Percentiles rank a stretch among this genome's conserved stretches.
phyloP scores from a whole-genome alignment of 305 asterid species.

The Stenogyne calaminthoides region DNA sequence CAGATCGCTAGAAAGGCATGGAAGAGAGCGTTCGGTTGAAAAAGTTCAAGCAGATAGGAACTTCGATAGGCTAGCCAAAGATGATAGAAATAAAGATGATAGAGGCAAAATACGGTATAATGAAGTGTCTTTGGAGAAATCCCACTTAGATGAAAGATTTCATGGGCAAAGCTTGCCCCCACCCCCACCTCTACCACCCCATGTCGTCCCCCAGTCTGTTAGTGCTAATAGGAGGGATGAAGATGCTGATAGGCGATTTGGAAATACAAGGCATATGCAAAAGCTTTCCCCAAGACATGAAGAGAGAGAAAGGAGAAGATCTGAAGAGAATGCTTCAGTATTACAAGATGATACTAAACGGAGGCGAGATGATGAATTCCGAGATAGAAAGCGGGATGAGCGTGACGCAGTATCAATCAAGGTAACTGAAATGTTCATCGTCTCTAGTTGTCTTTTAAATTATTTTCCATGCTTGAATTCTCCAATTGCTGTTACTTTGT shows the following conservation, averaged over 20 bases:
- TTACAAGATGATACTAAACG: slow-evolving; percentile 87
- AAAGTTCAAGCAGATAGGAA: slow-evolving; percentile 77
- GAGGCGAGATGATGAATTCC: slow-evolving; percentile 89
- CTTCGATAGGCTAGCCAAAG: slow-evolving; percentile 75
- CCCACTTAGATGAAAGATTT: slow-evolving; percentile 71
- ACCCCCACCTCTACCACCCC: slow-evolving; percentile 98
- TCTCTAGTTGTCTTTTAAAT: background rate
- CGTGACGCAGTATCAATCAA: slow-evolving; percentile 64
- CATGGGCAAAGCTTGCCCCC: slow-evolving; percentile 91
- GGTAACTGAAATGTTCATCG: slow-evolving; percentile 46
- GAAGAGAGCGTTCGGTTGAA: slow-evolving; percentile 90
- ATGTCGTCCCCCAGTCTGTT: slow-evolving; percentile 79
- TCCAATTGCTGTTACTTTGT: background rate
- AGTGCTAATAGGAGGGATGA: slow-evolving; percentile 81
- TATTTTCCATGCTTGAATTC: background rate
- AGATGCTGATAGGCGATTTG: slow-evolving; percentile 89
- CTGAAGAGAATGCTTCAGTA: slow-evolving; percentile 78
- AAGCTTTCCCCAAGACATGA: slow-evolving; percentile 97
- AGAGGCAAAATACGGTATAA: slow-evolving; percentile 65
- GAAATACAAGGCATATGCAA: slow-evolving; percentile 74
- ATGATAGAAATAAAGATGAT: slow-evolving; percentile 79
- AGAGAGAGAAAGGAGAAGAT: slow-evolving; percentile 90
- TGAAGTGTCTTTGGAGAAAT: slow-evolving; percentile 67
- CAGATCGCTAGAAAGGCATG: slow-evolving; percentile 84
- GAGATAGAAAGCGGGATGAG: slow-evolving; percentile 95